phyloP scores from a whole-genome alignment of 495 filamentous ascomycete genomes.

The Tuber indicum region DNA sequence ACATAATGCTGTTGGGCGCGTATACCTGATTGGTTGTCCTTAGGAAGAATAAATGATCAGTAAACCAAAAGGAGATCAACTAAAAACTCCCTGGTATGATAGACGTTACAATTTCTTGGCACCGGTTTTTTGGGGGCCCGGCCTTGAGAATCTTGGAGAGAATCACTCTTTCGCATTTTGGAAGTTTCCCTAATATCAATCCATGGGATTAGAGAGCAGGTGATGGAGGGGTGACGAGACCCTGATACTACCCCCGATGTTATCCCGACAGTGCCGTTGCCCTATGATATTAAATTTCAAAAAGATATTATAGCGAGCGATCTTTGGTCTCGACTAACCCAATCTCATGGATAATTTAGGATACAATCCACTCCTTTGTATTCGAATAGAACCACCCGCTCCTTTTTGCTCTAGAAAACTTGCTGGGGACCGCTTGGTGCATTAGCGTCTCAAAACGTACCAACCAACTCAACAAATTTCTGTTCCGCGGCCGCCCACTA shows the following conservation, averaged over 20 bases:
- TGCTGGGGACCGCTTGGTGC: neutral
- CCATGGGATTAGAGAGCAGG: neutral
- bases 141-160: neutral
- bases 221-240: neutral
- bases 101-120: neutral
- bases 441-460: neutral
- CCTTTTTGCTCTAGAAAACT: neutral
- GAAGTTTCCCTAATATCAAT: neutral
- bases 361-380: neutral
- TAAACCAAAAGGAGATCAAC: neutral
- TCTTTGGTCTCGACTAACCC: neutral
- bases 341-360: neutral
- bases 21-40: too few species aligned
- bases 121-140: neutral
- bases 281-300: neutral
- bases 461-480: neutral
- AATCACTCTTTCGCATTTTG: neutral
- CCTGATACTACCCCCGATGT: neutral
- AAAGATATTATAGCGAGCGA: neutral
- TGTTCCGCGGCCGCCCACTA: neutral
- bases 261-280: neutral
- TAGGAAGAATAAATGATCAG: too few species aligned
- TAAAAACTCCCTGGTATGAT: neutral
- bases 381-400: neutral
- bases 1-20: too few species aligned